Conservation (phyloP, 2,329 filamentous ascomycete genomes). For the Trichophyton rubrum region DNA sequence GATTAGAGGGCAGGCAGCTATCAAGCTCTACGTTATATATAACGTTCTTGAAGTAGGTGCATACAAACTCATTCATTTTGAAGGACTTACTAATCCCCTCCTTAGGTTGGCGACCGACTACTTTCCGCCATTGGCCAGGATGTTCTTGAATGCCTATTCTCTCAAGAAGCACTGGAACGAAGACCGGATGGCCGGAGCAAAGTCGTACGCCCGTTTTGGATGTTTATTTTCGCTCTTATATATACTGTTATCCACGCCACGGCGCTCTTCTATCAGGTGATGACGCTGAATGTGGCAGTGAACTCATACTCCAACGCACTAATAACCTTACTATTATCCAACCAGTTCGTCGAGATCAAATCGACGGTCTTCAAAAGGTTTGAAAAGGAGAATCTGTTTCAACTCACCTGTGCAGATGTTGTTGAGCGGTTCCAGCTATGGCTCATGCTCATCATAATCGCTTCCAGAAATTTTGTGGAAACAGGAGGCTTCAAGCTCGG, state of each 20-base stretch:
- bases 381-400: slow-evolving; percentile 94
- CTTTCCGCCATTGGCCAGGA: slow-evolving; percentile 89
- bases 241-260: slow-evolving; percentile 86
- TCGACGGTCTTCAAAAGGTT: slow-evolving; percentile 97
- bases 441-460: slow-evolving; percentile 95
- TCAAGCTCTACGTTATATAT: slow-evolving; percentile 98
- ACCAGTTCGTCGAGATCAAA: slow-evolving; percentile 98
- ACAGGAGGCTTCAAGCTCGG: slow-evolving; percentile 64
- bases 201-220: slow-evolving; percentile 72
- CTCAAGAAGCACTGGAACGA: slow-evolving; percentile 78
- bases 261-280: slow-evolving; percentile 90
- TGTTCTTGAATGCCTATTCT: slow-evolving; percentile 90
- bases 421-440: slow-evolving; percentile 96
- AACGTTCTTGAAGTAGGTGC: slow-evolving; percentile 68
- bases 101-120: slow-evolving; percentile 65
- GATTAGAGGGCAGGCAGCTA: slow-evolving; percentile 88
- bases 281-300: slow-evolving; percentile 92
- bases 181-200: slow-evolving; percentile 83
- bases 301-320: slow-evolving; percentile 97
- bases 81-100: background rate
- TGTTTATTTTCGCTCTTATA: slow-evolving; percentile 73
- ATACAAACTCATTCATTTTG: background rate
- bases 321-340: slow-evolving; percentile 81
- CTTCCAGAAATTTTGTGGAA: slow-evolving; percentile 89
- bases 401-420: slow-evolving; percentile 89